Conservation (phyloP, 1,139 yeast genomes). For the Trichomonascaceae sp. region DNA sequence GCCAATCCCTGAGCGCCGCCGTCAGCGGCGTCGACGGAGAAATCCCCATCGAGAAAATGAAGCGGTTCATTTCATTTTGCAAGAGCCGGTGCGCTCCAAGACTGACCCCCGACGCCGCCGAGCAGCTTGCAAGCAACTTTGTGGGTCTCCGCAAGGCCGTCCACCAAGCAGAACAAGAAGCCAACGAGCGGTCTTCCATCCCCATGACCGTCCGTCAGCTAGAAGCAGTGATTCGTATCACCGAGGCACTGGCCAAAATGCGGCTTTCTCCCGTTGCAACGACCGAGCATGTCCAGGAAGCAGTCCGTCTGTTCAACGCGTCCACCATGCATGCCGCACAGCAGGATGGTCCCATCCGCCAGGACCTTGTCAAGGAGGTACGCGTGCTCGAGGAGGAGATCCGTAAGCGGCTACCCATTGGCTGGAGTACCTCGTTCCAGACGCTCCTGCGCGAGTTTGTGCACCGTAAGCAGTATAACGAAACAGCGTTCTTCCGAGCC, state of each 20-base stretch:
- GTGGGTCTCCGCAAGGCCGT: slow-evolving; percentile 81
- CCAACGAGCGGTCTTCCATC: slow-evolving; percentile 84
- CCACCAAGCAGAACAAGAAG: slow-evolving; percentile 65
- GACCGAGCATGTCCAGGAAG: slow-evolving; percentile 89
- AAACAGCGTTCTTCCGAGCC: slow-evolving; percentile 67
- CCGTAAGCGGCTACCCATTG: slow-evolving; percentile 84
- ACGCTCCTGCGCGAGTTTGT: slow-evolving; percentile 80
- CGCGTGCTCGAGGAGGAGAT: slow-evolving; percentile 71
- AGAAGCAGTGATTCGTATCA: slow-evolving; percentile 92
- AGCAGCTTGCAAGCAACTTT: slow-evolving; percentile 84
- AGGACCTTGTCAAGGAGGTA: slow-evolving; percentile 54
- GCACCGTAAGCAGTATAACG: slow-evolving; percentile 23
- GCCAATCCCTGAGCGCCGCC: no score
- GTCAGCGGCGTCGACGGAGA: slow-evolving; percentile 61
- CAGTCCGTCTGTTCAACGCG: slow-evolving; percentile 84
- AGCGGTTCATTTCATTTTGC: slow-evolving; percentile 83
- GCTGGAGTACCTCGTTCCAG: slow-evolving; percentile 87
- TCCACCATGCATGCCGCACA: slow-evolving; percentile 97
- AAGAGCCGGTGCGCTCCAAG: slow-evolving; percentile 88
- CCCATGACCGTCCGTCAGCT: slow-evolving; percentile 97
- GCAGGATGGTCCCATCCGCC: slow-evolving; percentile 50
- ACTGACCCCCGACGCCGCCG: slow-evolving; percentile 79
- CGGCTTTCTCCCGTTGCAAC: slow-evolving; percentile 73
- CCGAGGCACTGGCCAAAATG: slow-evolving; percentile 87
- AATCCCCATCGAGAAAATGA: slow-evolving; percentile 82